Conservation (phyloP, 345 rosid species). For the Sonneratia alba region DNA sequence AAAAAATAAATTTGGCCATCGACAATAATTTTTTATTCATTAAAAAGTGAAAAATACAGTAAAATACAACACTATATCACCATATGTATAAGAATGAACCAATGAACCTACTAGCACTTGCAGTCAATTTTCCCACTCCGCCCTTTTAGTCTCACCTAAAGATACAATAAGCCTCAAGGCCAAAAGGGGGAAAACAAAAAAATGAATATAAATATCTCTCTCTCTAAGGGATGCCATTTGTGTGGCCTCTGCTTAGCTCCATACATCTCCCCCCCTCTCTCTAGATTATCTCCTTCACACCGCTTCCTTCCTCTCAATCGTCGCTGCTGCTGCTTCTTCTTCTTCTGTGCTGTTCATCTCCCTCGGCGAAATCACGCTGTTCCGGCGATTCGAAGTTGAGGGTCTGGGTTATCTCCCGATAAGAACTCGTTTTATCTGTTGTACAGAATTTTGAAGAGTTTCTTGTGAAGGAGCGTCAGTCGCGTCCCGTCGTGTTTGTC, state of each 20-base stretch:
- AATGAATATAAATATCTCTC: conserved; percentile 19
- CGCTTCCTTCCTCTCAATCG: conserved; percentile 14
- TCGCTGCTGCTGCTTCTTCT: not conserved
- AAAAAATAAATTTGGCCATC: too few species aligned
- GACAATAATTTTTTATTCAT: too few species aligned
- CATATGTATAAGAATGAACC: too few species aligned
- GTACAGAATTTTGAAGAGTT: not conserved
- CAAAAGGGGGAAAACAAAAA: not conserved
- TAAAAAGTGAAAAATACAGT: too few species aligned
- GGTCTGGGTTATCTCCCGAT: not conserved
- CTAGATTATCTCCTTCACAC: conserved; percentile 51
- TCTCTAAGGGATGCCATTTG: conserved; percentile 27
- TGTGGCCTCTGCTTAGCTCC: conserved; percentile 43
- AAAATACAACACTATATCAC: too few species aligned
- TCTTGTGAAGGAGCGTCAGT: not conserved
- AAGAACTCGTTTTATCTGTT: not conserved
- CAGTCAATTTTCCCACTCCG: not conserved
- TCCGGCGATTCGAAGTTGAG: not conserved
- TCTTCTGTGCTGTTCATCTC: conserved; percentile 7
- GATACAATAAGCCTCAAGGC: not conserved
- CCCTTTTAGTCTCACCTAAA: not conserved
- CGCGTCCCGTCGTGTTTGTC: conserved; percentile 23
- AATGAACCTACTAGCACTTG: too few species aligned
- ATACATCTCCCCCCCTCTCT: conserved; percentile 24
- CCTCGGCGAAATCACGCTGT: conserved; percentile 5